phyloP scores from a whole-genome alignment of 352 stramenopile genomes.

The Phytophthora capsici region DNA sequence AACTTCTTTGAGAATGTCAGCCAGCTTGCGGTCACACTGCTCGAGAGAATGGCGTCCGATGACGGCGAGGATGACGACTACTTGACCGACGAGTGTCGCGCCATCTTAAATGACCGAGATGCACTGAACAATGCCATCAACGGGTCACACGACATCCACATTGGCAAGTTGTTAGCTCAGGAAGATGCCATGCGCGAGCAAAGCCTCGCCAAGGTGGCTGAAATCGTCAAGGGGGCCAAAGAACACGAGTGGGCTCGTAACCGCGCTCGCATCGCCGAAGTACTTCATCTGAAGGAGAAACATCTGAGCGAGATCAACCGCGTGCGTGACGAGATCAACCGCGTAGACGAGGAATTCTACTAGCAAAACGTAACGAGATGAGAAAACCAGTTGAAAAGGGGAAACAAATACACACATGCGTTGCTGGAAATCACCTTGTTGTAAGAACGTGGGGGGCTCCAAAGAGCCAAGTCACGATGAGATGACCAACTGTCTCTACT shows the following conservation, averaged over 20 bases:
- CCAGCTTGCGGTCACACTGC: slow-evolving; percentile 74
- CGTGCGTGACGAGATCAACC: slow-evolving; percentile 78
- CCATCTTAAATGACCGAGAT: slow-evolving; percentile 83
- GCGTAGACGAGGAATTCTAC: slow-evolving; percentile 84
- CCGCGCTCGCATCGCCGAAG: slow-evolving; percentile 70
- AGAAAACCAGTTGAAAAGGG: background rate
- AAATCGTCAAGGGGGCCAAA: slow-evolving; percentile 65
- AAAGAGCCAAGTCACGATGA: slow-evolving; percentile 5
- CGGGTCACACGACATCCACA: slow-evolving; percentile 92
- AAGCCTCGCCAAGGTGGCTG: slow-evolving; percentile 74
- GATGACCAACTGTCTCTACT: slow-evolving; percentile 14
- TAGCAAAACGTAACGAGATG: slow-evolving; percentile 11
- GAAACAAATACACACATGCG: slow-evolving; percentile 6
- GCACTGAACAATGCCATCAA: slow-evolving; percentile 90
- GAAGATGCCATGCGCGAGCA: slow-evolving; percentile 88
- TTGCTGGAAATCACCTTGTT: slow-evolving; percentile 26
- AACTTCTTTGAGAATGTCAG: slow-evolving; percentile 91
- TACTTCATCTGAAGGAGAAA: slow-evolving; percentile 80
- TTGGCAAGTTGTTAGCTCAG: slow-evolving; percentile 86
- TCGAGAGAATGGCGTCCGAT: slow-evolving; percentile 80
- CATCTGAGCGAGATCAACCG: slow-evolving; percentile 64
- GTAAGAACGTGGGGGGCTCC: slow-evolving; percentile 11
- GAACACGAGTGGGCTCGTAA: slow-evolving; percentile 81
- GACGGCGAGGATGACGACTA: slow-evolving; percentile 85
- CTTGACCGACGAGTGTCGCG: slow-evolving; percentile 78